phyloP scores from a whole-genome alignment of 2,329 filamentous ascomycete genomes.

The Arachnopeziza araneosa region DNA sequence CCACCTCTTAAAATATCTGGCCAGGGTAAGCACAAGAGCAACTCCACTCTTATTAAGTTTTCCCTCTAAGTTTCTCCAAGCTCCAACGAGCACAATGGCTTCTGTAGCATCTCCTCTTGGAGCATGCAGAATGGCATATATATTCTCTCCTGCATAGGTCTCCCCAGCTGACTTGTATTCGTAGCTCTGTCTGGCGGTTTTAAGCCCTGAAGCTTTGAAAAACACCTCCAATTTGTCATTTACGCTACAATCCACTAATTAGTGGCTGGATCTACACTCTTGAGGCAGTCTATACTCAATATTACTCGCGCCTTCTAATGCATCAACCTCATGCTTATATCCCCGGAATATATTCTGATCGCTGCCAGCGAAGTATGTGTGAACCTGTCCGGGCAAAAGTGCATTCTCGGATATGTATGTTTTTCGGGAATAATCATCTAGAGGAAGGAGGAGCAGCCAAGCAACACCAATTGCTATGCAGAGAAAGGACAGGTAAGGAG shows the following conservation, averaged over 20 bases:
- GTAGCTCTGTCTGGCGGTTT: constrained; percentile 83
- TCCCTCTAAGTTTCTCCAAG: constrained; percentile 77
- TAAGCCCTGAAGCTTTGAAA: constrained; percentile 73
- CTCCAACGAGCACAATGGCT: constrained; percentile 85
- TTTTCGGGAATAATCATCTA: constrained; percentile 82
- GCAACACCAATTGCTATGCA: constrained; percentile 79
- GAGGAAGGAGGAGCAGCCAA: constrained; percentile 85
- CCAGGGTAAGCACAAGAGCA: constrained; percentile 76
- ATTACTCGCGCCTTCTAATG: constrained; percentile 49
- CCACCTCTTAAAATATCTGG: constrained; percentile 95
- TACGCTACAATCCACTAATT: constrained; percentile 38
- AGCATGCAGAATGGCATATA: constrained; percentile 89
- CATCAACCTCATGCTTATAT: constrained; percentile 77
- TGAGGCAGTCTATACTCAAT: constrained; percentile 37
- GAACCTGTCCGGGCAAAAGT: constrained; percentile 88
- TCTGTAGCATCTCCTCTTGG: constrained; percentile 95
- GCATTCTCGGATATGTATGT: constrained; percentile 99
- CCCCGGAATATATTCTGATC: constrained; percentile 93
- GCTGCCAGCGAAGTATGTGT: constrained; percentile 95
- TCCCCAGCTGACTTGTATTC: constrained; percentile 75
- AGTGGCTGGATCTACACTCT: constrained; percentile 5
- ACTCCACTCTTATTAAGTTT: constrained; percentile 83
- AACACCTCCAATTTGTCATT: constrained; percentile 71
- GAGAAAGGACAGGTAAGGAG: constrained; percentile 79
- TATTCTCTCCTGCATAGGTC: constrained; percentile 74